Percentiles rank a stretch among this genome's conserved stretches.
Evolutionary conservation across 192 early-diverging fungal species (phyloP).

Genomic region (Coemansia sp.): DNA sequence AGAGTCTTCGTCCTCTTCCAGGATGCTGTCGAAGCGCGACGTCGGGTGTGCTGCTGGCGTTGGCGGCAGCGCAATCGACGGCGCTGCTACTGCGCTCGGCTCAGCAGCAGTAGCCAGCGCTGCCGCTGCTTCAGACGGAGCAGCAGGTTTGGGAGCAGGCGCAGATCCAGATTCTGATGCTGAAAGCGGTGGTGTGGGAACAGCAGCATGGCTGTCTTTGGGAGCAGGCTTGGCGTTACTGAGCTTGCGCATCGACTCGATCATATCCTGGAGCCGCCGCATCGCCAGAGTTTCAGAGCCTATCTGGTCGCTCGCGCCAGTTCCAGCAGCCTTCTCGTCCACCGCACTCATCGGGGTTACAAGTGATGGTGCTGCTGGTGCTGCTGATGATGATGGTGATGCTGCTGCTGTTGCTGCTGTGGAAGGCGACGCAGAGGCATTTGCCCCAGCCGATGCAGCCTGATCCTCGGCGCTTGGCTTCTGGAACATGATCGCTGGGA

Average conservation of each 20-base stretch:
- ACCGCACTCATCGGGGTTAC: slow-evolving; percentile 4
- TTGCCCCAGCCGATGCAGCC: neutral
- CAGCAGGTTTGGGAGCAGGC: neutral
- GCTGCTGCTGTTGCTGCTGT: neutral
- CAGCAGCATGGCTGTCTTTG: neutral
- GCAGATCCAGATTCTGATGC: neutral
- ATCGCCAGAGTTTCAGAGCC: slow-evolving; percentile 33
- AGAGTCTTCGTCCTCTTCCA: slow-evolving; percentile 51
- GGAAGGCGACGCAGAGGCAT: neutral
- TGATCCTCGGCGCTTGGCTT: slow-evolving; percentile 13
- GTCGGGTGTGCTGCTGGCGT: slow-evolving; percentile 45
- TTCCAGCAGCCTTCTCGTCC: neutral
- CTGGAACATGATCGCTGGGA: slow-evolving; percentile 51
- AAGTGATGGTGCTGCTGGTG: no score
- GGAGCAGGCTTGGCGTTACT: neutral
- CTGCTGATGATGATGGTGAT: no score
- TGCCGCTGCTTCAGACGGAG: neutral
- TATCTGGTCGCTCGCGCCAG: neutral
- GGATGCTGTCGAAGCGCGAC: slow-evolving; percentile 53
- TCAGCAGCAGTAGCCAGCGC: neutral
- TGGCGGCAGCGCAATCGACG: slow-evolving; percentile 4
- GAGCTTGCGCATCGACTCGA: slow-evolving; percentile 42
- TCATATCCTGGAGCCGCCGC: slow-evolving; percentile 51
- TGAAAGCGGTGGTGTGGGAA: slow-evolving; percentile 4
- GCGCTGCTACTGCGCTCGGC: neutral